Evolutionary conservation across 306 rosid genomes (phyloP), one percentile per base, ranked within the genome.

Genomic region (Senna tora): DNA sequence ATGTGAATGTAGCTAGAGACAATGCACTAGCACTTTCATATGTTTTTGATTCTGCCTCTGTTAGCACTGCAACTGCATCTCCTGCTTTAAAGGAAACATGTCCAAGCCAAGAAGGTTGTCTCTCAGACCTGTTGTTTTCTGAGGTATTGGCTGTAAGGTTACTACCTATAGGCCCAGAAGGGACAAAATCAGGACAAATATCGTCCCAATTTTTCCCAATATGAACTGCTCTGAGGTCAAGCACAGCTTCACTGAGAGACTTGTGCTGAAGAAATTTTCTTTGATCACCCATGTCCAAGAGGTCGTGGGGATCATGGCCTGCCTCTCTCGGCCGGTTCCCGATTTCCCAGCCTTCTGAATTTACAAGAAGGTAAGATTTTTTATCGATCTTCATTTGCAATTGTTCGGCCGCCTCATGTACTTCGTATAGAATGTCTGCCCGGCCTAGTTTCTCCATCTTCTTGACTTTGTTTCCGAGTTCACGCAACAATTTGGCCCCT

Each of bases 281-380:
- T 72, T 83, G 87, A n/a, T 77, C 95, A 0, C 82, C 85, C 71
- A 75, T 36, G 80, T 77, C 32, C 68, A 84, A 60, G 22, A 78
- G 82, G 49, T 85, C 93, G 67, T 85, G 89, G 30, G 80, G 77
- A n/a, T 72, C 80, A n/a, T n/a, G n/a, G 25, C 15, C 80, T 30
- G 38, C 46, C 0, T 77, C 88, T 33, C 72, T 85, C 0, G 87
- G 79, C 19, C 92, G 82, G 56, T 67, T 86, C 30, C 98, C 97
- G 7, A 94, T 87, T 82, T 91, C 97, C 98, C 98, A 94, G 71
- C 84, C 70, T 85, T 91, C 96, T 15, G 98, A 87, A 58, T 83
- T 87, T 38, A 94, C 94, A 28, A 94, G 94, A 58, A 94, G 88
- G 86, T 91, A 94, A 1, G 98, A 94, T 58, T 87, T 94, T 58